Evolutionary conservation across 1,284 basidiomycete species (phyloP).

Genomic region (Apiotrichum gamsii): DNA sequence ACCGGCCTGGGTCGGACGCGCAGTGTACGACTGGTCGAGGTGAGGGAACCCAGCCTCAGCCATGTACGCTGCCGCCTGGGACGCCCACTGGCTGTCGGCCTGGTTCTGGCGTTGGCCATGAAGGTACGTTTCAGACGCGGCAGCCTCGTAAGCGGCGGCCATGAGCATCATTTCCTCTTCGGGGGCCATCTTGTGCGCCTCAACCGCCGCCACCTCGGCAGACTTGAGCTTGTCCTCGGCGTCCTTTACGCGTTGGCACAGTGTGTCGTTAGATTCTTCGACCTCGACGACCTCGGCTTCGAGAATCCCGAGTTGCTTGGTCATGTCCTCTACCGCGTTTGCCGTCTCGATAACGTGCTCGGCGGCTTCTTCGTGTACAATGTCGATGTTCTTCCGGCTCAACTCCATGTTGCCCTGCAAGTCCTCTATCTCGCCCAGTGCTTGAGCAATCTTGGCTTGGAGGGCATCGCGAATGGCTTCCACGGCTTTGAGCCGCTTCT

Average conservation of each 20-base stretch:
- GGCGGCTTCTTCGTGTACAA: slow-evolving; percentile 55
- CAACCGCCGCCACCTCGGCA: slow-evolving; percentile 27
- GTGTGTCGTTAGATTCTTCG: slow-evolving; percentile 30
- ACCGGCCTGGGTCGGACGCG: slow-evolving; percentile 25
- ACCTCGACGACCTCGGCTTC: slow-evolving; percentile 33
- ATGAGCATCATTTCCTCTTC: slow-evolving; percentile 48
- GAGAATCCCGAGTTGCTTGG: slow-evolving; percentile 40
- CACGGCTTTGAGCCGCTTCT: slow-evolving; percentile 72
- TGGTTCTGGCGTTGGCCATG: slow-evolving; percentile 27
- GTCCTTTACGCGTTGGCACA: slow-evolving; percentile 32
- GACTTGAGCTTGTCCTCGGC: slow-evolving; percentile 40
- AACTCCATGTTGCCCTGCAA: slow-evolving; percentile 54
- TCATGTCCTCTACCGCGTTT: slow-evolving; percentile 60
- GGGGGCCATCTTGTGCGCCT: slow-evolving; percentile 35
- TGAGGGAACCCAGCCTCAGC: slow-evolving; percentile 44
- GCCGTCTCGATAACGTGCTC: slow-evolving; percentile 33
- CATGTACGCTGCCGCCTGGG: slow-evolving; percentile 44
- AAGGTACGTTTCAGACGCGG: slow-evolving; percentile 39
- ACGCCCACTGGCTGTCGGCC: slow-evolving; percentile 34
- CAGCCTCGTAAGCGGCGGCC: slow-evolving; percentile 43
- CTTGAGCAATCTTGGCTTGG: slow-evolving; percentile 57
- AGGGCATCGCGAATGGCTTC: slow-evolving; percentile 62
- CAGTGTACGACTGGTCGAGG: slow-evolving; percentile 42
- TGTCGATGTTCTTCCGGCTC: slow-evolving; percentile 40
- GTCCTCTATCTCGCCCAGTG: slow-evolving; percentile 62